Conservation (phyloP, 345 rosid genomes). For the Cardamine resedifolia region DNA sequence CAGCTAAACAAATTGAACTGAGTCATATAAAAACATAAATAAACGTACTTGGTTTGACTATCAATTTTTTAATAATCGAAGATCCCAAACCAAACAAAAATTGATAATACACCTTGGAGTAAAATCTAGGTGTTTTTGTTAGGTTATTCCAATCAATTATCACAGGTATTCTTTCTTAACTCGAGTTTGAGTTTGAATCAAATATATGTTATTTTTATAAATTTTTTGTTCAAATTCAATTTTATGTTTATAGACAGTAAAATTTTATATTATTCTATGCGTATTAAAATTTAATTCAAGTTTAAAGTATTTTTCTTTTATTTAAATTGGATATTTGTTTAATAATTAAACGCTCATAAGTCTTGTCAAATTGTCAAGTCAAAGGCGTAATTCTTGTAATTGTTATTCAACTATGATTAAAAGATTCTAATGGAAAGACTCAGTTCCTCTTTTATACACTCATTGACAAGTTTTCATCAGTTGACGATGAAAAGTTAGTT, state of each 20-base stretch:
- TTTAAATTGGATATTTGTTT: neutral
- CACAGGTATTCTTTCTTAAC: too few relatives aligned
- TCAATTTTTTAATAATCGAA: too few relatives aligned
- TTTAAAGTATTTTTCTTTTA: too few relatives aligned
- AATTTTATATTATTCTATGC: neutral
- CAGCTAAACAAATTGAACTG: neutral
- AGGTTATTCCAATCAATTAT: too few relatives aligned
- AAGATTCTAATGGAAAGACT: neutral
- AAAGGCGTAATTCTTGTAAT: neutral
- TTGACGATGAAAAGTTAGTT: neutral
- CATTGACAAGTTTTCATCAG: neutral
- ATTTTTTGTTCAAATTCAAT: neutral
- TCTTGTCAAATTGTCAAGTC: too few relatives aligned
- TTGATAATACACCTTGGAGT: neutral
- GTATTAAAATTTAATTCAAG: neutral
- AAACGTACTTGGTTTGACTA: neutral
- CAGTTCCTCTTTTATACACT: neutral
- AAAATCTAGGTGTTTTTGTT: neutral
- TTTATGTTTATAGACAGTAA: neutral
- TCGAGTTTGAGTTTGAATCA: neutral
- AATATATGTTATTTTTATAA: too few relatives aligned
- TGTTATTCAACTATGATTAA: neutral
- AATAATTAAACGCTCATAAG: neutral
- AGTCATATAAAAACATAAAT: neutral
- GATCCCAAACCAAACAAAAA: neutral